Percentiles rank a stretch among this genome's conserved stretches.
Evolutionary conservation across 495 filamentous ascomycete genomes (phyloP).

Genomic region (Aspergillus kassunensis): DNA sequence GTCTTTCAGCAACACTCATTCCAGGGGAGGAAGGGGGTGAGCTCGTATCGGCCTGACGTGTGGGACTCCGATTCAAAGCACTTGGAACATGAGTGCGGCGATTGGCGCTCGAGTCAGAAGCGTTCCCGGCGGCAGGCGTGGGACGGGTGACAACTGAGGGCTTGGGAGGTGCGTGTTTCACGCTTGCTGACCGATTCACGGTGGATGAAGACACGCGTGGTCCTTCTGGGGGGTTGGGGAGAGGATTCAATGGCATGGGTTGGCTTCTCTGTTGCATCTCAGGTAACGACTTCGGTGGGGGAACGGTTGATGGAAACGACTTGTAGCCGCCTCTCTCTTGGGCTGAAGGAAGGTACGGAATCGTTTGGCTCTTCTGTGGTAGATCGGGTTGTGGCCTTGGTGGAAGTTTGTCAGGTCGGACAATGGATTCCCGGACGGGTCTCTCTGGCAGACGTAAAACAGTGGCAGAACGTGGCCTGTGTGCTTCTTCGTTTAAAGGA

Average conservation of each 20-base stretch:
- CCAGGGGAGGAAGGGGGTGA: conserved; percentile 9
- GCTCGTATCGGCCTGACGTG: background rate
- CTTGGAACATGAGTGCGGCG: background rate
- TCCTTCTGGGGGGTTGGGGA: background rate
- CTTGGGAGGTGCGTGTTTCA: conserved; percentile 7
- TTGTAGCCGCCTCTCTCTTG: background rate
- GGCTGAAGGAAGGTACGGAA: background rate
- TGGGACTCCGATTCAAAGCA: background rate
- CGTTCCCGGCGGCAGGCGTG: conserved; percentile 19
- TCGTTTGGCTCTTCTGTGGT: background rate
- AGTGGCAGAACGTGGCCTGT: background rate
- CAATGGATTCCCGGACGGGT: background rate
- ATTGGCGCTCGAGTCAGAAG: conserved; percentile 25
- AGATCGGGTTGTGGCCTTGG: background rate
- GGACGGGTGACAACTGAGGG: background rate
- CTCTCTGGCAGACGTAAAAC: background rate
- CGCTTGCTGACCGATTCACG: conserved; percentile 23
- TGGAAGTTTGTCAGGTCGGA: background rate
- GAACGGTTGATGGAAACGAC: background rate
- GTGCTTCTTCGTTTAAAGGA: background rate
- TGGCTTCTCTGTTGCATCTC: conserved; percentile 1
- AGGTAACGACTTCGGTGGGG: background rate
- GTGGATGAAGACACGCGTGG: conserved; percentile 4
- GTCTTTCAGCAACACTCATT: conserved; percentile 30
- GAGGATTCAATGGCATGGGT: background rate